Evolutionary conservation across 768 basidiomycete genomes (phyloP), one percentile per base, ranked within the genome.

Genomic region (Tylopilus rubrobrunneus): DNA sequence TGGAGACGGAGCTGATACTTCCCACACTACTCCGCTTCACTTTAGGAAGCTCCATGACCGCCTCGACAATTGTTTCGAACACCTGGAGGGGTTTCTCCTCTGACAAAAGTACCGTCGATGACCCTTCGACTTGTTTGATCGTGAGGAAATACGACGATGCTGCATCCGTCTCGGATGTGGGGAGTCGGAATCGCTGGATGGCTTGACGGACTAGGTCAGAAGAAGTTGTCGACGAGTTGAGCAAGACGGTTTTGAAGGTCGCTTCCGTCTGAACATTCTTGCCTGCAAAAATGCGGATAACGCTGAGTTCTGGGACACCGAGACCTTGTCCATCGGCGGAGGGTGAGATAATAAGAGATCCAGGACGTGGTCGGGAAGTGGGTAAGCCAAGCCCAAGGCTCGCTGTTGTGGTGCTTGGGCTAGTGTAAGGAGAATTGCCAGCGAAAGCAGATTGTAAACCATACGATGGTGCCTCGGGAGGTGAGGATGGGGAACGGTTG

Each of bases 211-310:
- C 81, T 40, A 99, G 82, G 55, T 97, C 96, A 0, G 78, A 73
- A 0, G 92, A 82, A 0, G 87, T 89, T 0, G 96, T 98, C 1
- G 84, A 85, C 5, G 88, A 76, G 63, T 95, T 98, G 52, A 98
- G 80, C 17, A 98, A 73, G 1, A 96, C 97, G 7, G 97, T 98
- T 76, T 98, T 98, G 80, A 99, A 99, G 6, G 96, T 97, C 2
- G 94, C 92, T 62, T 98, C 95, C 0, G 93, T 92, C 67, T 93
- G 86, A 58, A 98, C 67, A 59, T 91, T 80, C 59, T 87, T 84
- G 28, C 96, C 97, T 0, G 96, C 95, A 65, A 99, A 99, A 37
- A 99, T 85, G 25, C 97, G 89, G 48, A 99, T 86, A 56, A 99
- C 97, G 62, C 88, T 97, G 51, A 99, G 80, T 50, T 94, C 86